Evolutionary conservation across 108 stramenopile species (phyloP).

Genomic region (Cyclotella cryptica): DNA sequence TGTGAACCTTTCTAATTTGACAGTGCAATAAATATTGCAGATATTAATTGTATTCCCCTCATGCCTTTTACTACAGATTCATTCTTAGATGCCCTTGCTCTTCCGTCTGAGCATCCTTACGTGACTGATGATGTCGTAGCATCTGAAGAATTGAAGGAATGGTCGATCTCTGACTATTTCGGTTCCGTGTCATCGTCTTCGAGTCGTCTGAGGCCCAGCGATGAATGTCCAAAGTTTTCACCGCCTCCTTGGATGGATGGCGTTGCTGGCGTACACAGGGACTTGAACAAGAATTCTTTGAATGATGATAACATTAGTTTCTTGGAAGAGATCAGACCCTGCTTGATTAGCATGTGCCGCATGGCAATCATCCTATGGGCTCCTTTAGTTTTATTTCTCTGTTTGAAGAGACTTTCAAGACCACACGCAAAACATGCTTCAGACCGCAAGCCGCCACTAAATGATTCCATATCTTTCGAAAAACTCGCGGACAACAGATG

Average conservation of each 20-base stretch:
- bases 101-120: constrained; percentile 44
- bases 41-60: neutral
- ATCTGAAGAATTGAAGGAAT: constrained; percentile 15
- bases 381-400: constrained; percentile 30
- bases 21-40: too few species aligned
- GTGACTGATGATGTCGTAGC: neutral
- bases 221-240: constrained; percentile 17
- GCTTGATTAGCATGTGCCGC: constrained; percentile 22
- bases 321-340: constrained; percentile 39
- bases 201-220: neutral
- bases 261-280: neutral
- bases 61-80: constrained; percentile 14
- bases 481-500: neutral
- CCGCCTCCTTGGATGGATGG: neutral
- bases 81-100: constrained; percentile 36
- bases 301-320: constrained; percentile 13
- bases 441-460: neutral
- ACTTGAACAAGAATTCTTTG: constrained; percentile 8
- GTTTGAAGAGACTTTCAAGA: constrained; percentile 23
- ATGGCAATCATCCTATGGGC: constrained; percentile 36
- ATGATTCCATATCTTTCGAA: neutral
- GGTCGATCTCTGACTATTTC: constrained; percentile 30
- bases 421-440: neutral
- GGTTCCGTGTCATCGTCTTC: constrained; percentile 3
- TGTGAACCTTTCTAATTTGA: too few species aligned